Evolutionary conservation across 192 early-diverging fungal genomes (phyloP).

Genomic region (Coemansia javaensis): DNA sequence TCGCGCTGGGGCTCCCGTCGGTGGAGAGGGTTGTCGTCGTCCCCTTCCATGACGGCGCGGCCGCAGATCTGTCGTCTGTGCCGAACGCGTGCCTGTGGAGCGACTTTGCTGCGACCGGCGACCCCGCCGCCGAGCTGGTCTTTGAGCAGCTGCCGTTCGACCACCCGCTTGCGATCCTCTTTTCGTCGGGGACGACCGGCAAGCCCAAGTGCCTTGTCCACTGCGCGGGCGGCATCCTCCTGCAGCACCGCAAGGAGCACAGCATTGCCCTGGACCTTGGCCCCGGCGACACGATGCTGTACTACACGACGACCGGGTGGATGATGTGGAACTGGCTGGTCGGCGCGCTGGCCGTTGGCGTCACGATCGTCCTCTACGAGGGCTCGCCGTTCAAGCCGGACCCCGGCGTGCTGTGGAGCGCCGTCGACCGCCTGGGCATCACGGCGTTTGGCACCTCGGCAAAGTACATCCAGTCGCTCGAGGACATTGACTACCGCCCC

Average conservation of each 20-base stretch:
- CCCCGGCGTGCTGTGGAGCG: conserved; percentile 69
- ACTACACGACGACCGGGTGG: conserved; percentile 89
- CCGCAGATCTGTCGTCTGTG: conserved; percentile 22
- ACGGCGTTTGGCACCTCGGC: conserved; percentile 92
- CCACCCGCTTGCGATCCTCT: conserved; percentile 89
- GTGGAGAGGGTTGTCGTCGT: conserved; percentile 75
- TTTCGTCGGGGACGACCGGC: conserved; percentile 91
- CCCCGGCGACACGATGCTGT: conserved; percentile 76
- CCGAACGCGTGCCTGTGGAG: conserved; percentile 34
- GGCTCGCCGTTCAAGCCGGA: conserved; percentile 89
- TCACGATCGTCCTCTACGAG: conserved; percentile 82
- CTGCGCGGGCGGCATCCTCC: conserved; percentile 80
- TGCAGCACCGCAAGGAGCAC: conserved; percentile 95
- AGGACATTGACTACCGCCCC: conserved; percentile 69
- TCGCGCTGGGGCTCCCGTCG: conserved; percentile 63
- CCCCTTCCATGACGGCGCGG: conserved; percentile 56
- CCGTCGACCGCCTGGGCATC: conserved; percentile 71
- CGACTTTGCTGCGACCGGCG: conserved; percentile 54
- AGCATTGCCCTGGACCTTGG: conserved; percentile 76
- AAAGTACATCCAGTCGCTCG: conserved; percentile 88
- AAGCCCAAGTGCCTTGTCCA: conserved; percentile 97
- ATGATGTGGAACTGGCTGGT: conserved; percentile 99
- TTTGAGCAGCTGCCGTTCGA: conserved; percentile 88
- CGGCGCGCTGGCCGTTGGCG: conserved; percentile 69
- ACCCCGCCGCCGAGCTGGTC: conserved; percentile 35